Conservation (phyloP, 164 flowering plant species). For the Brasenia schreberi region DNA sequence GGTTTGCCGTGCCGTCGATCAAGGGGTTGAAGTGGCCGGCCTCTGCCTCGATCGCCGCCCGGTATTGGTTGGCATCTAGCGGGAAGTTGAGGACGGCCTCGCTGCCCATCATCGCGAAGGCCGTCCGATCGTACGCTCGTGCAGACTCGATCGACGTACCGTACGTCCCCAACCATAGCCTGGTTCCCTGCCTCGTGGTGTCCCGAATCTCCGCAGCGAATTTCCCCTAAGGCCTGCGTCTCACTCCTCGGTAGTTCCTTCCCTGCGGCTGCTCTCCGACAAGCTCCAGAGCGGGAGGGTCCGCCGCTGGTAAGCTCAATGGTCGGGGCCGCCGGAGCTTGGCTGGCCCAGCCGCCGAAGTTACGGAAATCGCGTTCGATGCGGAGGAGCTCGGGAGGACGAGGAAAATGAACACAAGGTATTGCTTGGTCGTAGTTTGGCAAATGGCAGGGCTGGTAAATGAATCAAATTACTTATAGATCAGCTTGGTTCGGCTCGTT, state of each 20-base stretch:
- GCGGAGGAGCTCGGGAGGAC: neutral
- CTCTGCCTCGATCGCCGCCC: neutral
- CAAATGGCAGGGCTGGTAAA: too few relatives aligned
- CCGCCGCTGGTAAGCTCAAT: neutral
- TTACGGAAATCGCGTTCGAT: too few relatives aligned
- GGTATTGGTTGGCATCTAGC: constrained; percentile 15
- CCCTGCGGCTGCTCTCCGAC: neutral
- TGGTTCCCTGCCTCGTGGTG: neutral
- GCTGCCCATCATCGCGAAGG: constrained; percentile 26
- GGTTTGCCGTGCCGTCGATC: neutral
- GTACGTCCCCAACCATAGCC: constrained; percentile 1
- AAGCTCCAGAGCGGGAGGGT: neutral
- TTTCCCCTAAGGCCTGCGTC: neutral
- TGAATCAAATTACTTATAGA: too few relatives aligned
- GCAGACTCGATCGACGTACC: neutral
- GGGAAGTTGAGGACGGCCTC: constrained; percentile 41
- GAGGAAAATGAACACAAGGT: neutral
- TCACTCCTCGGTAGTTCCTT: constrained; percentile 7
- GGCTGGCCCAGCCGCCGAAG: too few relatives aligned
- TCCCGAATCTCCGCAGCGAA: constrained; percentile 2
- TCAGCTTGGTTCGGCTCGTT: too few relatives aligned
- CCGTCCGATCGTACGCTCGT: neutral
- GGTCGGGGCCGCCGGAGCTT: neutral
- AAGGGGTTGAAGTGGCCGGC: neutral
- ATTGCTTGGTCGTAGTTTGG: too few relatives aligned